Conservation (phyloP, 371 early-diverging fungal species). For the Nematocida homosporus region DNA sequence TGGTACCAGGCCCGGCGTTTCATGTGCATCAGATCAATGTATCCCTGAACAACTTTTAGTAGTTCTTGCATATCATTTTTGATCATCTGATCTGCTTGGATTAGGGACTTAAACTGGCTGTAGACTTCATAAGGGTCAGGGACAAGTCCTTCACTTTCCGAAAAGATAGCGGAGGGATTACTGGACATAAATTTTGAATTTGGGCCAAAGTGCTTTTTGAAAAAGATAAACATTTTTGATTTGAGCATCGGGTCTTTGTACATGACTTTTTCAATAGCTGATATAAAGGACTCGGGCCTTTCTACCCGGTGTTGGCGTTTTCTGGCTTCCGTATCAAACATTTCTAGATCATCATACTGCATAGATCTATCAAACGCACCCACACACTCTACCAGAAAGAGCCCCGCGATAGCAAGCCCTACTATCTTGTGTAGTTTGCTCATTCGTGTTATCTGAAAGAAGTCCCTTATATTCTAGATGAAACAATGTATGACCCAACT, state of each 20-base stretch:
- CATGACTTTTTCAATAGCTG: constrained; percentile 24
- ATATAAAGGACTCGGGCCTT: constrained; percentile 25
- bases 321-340: background rate
- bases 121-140: constrained; percentile 10
- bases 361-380: background rate
- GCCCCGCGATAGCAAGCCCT: background rate
- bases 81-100: constrained; percentile 29
- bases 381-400: background rate
- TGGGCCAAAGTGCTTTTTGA: constrained; percentile 6
- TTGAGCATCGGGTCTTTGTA: constrained; percentile 19
- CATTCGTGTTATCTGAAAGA: constrained; percentile 7
- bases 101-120: constrained; percentile 6
- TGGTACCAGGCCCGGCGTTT: background rate
- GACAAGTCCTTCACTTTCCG: background rate
- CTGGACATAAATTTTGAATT: background rate
- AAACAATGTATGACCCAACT: constrained; percentile 34
- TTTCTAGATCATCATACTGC: background rate
- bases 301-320: background rate
- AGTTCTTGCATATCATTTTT: constrained; percentile 10
- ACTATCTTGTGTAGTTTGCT: background rate
- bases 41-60: background rate
- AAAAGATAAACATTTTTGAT: constrained; percentile 5
- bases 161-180: background rate
- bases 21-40: background rate
- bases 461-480: constrained; percentile 31